A percentile compares a stretch with the other conserved stretches of the same genome.
These are phyloP conservation scores for Fusarium tanahbumbuense DNA, from an alignment of 2,329 filamentous ascomycete genomes.

Conservation along the genomic window DNA sequence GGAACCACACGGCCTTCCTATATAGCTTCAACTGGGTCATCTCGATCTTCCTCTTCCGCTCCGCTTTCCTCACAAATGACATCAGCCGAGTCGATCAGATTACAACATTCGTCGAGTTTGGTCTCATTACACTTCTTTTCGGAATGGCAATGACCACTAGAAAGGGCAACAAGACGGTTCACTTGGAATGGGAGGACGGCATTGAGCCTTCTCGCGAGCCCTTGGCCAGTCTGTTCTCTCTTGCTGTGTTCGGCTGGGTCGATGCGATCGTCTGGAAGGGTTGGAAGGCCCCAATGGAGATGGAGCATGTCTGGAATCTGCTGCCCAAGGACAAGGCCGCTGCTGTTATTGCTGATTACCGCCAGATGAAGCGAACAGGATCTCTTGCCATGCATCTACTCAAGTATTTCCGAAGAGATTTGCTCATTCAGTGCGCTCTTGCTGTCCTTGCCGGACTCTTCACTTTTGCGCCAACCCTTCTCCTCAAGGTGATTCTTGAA, in stretches of 20 bases:
- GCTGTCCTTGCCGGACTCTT: slow-evolving; percentile 83
- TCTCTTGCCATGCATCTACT: slow-evolving; percentile 83
- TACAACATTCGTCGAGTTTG: slow-evolving; percentile 79
- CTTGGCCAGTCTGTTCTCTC: slow-evolving; percentile 86
- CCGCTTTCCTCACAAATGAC: slow-evolving; percentile 80
- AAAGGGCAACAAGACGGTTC: slow-evolving; percentile 90
- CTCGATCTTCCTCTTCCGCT: slow-evolving; percentile 81
- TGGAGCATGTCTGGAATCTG: slow-evolving; percentile 92
- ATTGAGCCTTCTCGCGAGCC: slow-evolving; percentile 90
- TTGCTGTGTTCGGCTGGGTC: slow-evolving; percentile 90
- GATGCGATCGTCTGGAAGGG: slow-evolving; percentile 90
- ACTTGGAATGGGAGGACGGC: slow-evolving; percentile 88
- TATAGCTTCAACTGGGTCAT: slow-evolving; percentile 88
- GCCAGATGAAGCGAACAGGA: slow-evolving; percentile 84
- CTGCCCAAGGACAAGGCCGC: slow-evolving; percentile 89
- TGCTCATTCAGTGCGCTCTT: slow-evolving; percentile 83
- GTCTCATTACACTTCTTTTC: slow-evolving; percentile 78
- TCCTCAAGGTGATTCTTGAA: slow-evolving; percentile 90
- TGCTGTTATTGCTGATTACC: slow-evolving; percentile 81
- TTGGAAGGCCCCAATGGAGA: slow-evolving; percentile 84
- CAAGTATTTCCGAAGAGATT: slow-evolving; percentile 81
- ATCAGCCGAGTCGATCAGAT: slow-evolving; percentile 69
- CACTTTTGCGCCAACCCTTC: slow-evolving; percentile 89
- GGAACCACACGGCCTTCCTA: slow-evolving; percentile 91
- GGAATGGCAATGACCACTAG: slow-evolving; percentile 82